phyloP scores from a whole-genome alignment of 331 rosid genomes.

The Rosa hybrid region DNA sequence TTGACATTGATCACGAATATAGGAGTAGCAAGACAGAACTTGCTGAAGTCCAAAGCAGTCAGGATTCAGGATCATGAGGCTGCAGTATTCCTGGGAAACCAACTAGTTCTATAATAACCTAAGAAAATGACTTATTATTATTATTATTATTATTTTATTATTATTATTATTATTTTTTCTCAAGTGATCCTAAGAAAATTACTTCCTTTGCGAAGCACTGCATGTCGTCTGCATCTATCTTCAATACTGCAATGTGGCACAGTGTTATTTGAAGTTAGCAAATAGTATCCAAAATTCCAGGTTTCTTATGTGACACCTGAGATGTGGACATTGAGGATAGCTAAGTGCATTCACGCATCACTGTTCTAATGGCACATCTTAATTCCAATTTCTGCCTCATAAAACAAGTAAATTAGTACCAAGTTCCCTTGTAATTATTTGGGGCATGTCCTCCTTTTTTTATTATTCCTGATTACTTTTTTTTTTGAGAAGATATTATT shows the following conservation, averaged over 20 bases:
- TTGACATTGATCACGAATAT: neutral
- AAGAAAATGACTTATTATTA: neutral
- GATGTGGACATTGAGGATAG: slow-evolving; percentile 14
- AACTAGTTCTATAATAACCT: neutral
- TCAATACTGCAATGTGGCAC: slow-evolving; percentile 16
- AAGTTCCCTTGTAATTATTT: neutral
- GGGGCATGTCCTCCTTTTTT: neutral
- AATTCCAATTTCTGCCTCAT: neutral
- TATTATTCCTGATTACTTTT: neutral
- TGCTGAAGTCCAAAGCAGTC: slow-evolving; percentile 3
- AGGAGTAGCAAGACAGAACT: neutral
- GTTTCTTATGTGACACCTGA: neutral
- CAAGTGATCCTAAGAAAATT: neutral
- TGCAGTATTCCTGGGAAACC: slow-evolving; percentile 5
- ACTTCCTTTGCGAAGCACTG: neutral
- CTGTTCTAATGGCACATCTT: neutral
- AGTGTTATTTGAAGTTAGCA: neutral
- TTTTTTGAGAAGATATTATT: too few relatives aligned
- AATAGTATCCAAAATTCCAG: slow-evolving; percentile 32
- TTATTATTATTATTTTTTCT: neutral
- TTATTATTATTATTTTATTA: neutral
- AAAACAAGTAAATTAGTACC: neutral
- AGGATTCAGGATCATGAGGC: neutral
- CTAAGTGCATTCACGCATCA: slow-evolving; percentile 7
- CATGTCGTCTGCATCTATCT: too few relatives aligned